Percentiles rank a stretch among this genome's conserved stretches.
Evolutionary conservation across 257 asterid genomes (phyloP).

Genomic region (Perilla frutescens): DNA sequence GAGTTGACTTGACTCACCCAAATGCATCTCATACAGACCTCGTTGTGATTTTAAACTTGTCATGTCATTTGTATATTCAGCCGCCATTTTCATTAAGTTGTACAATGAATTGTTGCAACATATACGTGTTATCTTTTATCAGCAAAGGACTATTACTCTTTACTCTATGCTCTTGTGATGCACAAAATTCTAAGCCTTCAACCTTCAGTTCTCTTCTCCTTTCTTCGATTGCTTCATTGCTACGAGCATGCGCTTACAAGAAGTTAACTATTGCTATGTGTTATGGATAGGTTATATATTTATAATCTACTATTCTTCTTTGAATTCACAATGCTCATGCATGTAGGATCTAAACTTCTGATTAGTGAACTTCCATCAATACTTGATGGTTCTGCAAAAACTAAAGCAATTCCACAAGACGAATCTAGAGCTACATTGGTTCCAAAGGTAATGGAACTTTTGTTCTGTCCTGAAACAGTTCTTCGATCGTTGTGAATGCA

Average conservation of each 20-base stretch:
- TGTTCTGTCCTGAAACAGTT: background rate
- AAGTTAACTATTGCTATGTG: background rate
- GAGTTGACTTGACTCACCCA: too few relatives aligned
- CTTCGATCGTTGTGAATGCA: background rate
- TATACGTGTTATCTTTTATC: constrained; percentile 12
- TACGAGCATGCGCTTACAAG: background rate
- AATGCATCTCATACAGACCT: background rate
- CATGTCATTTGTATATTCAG: background rate
- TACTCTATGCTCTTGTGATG: background rate
- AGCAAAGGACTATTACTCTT: background rate
- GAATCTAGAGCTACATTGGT: constrained; percentile 81
- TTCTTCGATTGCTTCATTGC: too few relatives aligned
- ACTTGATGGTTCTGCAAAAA: constrained; percentile 82
- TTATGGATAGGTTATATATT: constrained; percentile 1
- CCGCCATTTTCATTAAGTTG: background rate
- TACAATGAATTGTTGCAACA: background rate
- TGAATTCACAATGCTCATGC: constrained; percentile 26
- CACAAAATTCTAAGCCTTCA: too few relatives aligned
- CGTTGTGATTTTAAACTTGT: background rate
- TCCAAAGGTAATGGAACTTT: constrained; percentile 70
- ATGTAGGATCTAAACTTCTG: constrained; percentile 85
- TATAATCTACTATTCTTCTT: background rate
- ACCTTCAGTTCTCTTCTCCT: background rate
- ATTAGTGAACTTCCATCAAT: constrained; percentile 82
- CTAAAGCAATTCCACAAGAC: constrained; percentile 76